A percentile compares a stretch with the other conserved stretches of the same genome.
These are phyloP conservation scores for Sarocladiaceae sp. DNA, from an alignment of 2,329 filamentous ascomycete species.

Conservation along the genomic window DNA sequence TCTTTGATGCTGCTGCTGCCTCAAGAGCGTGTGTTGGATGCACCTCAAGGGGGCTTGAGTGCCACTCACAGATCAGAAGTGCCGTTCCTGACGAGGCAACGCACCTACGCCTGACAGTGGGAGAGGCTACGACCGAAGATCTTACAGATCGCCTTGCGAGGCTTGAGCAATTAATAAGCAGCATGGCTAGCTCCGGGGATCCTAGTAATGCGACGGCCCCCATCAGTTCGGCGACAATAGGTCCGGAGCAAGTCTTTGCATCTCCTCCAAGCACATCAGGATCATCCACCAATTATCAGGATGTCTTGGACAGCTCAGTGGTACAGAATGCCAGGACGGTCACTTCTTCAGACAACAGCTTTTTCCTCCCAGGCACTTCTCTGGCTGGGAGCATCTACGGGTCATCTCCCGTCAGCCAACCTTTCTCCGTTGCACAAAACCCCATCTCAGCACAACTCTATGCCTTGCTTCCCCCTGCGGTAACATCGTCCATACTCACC, in stretches of 20 bases:
- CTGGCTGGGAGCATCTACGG: not conserved
- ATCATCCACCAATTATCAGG: conserved; percentile 14
- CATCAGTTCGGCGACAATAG: not conserved
- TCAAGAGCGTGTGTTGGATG: conserved; percentile 43
- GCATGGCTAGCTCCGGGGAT: not conserved
- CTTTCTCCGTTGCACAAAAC: not conserved
- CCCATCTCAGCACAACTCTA: conserved; percentile 12
- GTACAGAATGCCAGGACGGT: conserved; percentile 13
- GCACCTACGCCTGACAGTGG: not conserved
- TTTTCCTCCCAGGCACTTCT: not conserved
- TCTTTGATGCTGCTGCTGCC: conserved; percentile 35
- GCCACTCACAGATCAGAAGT: conserved; percentile 43
- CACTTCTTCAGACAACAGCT: not conserved
- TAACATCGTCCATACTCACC: not conserved
- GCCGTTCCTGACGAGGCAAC: conserved; percentile 36
- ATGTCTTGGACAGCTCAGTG: conserved; percentile 17
- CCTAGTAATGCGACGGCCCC: not conserved
- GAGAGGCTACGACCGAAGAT: not conserved
- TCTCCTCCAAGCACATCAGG: not conserved
- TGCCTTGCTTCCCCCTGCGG: conserved; percentile 24
- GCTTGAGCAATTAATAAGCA: not conserved
- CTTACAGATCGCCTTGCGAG: not conserved
- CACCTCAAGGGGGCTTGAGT: conserved; percentile 33
- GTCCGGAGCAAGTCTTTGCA: not conserved
- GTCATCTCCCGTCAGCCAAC: not conserved